These are phyloP conservation scores for Monascus purpureus DNA, from an alignment of 495 filamentous ascomycete species.

Conservation along the genomic window DNA sequence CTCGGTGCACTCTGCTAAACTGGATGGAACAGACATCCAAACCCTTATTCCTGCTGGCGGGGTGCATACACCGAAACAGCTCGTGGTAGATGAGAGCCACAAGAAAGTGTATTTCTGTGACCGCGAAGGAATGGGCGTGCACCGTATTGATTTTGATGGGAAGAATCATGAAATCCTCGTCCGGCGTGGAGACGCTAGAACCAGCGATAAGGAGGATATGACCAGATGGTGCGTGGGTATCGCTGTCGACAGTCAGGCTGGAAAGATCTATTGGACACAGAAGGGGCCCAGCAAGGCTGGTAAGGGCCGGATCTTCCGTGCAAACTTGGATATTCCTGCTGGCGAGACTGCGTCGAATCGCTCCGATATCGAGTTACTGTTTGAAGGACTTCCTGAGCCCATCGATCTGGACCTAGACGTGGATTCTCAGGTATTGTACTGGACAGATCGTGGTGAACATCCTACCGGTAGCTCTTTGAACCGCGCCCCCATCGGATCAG, in stretches of 20 bases:
- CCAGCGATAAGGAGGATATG: constrained; percentile 11
- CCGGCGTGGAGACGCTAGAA: constrained; percentile 19
- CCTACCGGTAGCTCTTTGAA: constrained; percentile 35
- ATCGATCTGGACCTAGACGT: constrained; percentile 38
- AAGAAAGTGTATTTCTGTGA: constrained; percentile 37
- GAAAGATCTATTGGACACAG: constrained; percentile 43
- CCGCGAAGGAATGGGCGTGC: constrained; percentile 36
- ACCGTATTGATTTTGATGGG: constrained; percentile 32
- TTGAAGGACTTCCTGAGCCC: constrained; percentile 31
- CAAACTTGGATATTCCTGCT: constrained; percentile 19
- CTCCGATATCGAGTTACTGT: constrained; percentile 23
- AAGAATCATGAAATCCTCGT: constrained; percentile 25
- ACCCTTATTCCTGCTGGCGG: constrained; percentile 19
- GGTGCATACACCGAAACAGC: constrained; percentile 40
- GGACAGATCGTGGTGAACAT: constrained; percentile 41
- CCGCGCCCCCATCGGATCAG: neutral
- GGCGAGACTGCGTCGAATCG: constrained; percentile 9
- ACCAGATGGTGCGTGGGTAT: constrained; percentile 19
- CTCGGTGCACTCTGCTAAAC: constrained; percentile 24
- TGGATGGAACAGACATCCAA: constrained; percentile 22
- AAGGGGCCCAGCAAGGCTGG: constrained; percentile 37
- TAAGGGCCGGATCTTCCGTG: constrained; percentile 34
- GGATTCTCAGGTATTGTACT: constrained; percentile 24
- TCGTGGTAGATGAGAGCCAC: constrained; percentile 17
- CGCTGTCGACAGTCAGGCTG: constrained; percentile 9